phyloP scores from a whole-genome alignment of 106 monocot species.

The Gastrodia elata region DNA sequence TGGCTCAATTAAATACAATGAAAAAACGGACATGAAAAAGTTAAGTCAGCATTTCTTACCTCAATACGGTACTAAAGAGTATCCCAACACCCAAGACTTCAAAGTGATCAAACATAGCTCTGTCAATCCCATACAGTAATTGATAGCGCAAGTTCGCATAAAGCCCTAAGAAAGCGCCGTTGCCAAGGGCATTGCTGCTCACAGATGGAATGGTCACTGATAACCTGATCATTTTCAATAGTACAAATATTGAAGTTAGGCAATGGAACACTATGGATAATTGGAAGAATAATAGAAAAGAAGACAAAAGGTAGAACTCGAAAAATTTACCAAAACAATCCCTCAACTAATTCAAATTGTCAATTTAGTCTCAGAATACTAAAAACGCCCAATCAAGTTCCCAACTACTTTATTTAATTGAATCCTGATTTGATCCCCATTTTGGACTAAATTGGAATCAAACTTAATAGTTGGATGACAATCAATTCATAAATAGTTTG shows the following conservation, averaged over 20 bases:
- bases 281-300: not conserved
- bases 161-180: conserved; percentile 96
- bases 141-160: conserved; percentile 93
- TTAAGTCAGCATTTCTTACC: conserved; percentile 27
- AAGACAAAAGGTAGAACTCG: not conserved
- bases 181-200: conserved; percentile 74
- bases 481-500: too few relatives aligned
- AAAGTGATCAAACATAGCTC: conserved; percentile 67
- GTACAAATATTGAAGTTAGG: not conserved
- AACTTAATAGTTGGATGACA: too few relatives aligned
- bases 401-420: too few relatives aligned
- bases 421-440: too few relatives aligned
- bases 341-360: too few relatives aligned
- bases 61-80: conserved; percentile 51
- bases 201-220: conserved; percentile 72
- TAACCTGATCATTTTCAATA: conserved; percentile 37
- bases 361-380: too few relatives aligned
- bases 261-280: not conserved
- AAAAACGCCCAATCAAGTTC: too few relatives aligned
- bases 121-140: conserved; percentile 70
- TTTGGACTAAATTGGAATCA: too few relatives aligned
- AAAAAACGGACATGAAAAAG: not conserved
- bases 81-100: conserved; percentile 81
- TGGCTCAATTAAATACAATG: not conserved
- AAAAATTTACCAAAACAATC: too few relatives aligned